phyloP scores from a whole-genome alignment of 2,329 filamentous ascomycete species.

The Calonectria pauciramosa region DNA sequence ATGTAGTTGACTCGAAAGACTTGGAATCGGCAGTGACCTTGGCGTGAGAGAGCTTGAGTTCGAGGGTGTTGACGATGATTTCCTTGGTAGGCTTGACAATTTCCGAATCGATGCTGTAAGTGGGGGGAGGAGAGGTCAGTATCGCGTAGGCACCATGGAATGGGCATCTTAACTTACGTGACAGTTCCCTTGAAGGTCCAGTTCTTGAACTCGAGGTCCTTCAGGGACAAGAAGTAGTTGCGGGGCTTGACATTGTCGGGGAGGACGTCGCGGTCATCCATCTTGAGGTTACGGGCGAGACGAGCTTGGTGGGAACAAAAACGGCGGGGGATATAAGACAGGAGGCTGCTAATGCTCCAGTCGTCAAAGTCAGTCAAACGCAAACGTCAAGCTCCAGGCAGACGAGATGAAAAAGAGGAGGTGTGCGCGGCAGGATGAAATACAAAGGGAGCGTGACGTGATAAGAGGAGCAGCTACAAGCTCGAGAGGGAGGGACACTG shows the following conservation, averaged over 20 bases:
- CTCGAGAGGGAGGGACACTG: slow-evolving; percentile 8
- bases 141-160: slow-evolving; percentile 24
- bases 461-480: slow-evolving; percentile 29
- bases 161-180: slow-evolving; percentile 54
- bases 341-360: slow-evolving; percentile 37
- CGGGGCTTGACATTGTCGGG: slow-evolving; percentile 79
- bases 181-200: slow-evolving; percentile 89
- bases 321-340: slow-evolving; percentile 45
- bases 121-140: slow-evolving; percentile 24
- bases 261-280: slow-evolving; percentile 74
- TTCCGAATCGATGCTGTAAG: slow-evolving; percentile 77
- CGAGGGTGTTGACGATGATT: slow-evolving; percentile 86
- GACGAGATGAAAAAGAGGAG: slow-evolving; percentile 13
- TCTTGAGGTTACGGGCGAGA: slow-evolving; percentile 53
- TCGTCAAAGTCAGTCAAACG: slow-evolving; percentile 21
- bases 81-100: slow-evolving; percentile 80
- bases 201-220: slow-evolving; percentile 80
- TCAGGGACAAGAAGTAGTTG: slow-evolving; percentile 88
- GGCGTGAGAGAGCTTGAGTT: slow-evolving; percentile 80
- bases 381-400: slow-evolving; percentile 34
- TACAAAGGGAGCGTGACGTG: slow-evolving; percentile 24
- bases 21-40: slow-evolving; percentile 72
- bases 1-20: slow-evolving; percentile 72
- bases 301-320: slow-evolving; percentile 54
- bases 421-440: background rate